Base-by-base conservation (phyloP, 1,139 yeast species). In the Debaryomycetaceae sp. region DNA sequence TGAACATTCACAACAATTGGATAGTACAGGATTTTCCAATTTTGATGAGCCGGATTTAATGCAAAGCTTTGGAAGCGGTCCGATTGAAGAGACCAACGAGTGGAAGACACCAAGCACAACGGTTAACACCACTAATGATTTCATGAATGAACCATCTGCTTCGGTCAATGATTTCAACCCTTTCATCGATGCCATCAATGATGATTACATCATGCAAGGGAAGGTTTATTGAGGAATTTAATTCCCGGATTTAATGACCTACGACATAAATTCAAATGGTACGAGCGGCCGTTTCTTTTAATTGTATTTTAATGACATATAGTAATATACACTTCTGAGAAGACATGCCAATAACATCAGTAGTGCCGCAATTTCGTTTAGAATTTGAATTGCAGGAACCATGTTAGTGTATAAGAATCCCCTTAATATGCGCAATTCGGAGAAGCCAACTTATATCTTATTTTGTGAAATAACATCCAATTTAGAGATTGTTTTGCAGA, bases 1-100 rank as follows among this genome's bases (percentile, higher is more conserved):
- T 37, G 44, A 41, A 13, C 51, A 48, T 37, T 13, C 36, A 11
- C 42, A 36, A 22, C 33, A 23, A 24, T 7, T 24, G 5, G 42
- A 42, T 3, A 40, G 24, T 11, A 11, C 11, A 27, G 11, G 11
- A 7, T 27, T 8, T 27, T 11, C 31, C 11, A 7, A 8, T 7
- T 4, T 27, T 8, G 31, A 27, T 8, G 31, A 27, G 11, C 31
- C 31, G 4, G 31, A 27, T 7, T 27, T 27, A 2, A 27, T 27
- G 31, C 31, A 7, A 27, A 4, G 11, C 11, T 27, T 27, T 27
- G 31, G 31, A 8, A 27, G 4, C 31, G 20, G 20, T 17, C 11
- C 11, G 31, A 4, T 27, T 3, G 31, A 27, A 11, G 31, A 27
- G 8, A 27, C 8, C 11, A 27, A 8, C 31, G 31, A 27, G 11